Conservation (phyloP, 2,329 filamentous ascomycete species). For the Dothideomycetidae sp. region DNA sequence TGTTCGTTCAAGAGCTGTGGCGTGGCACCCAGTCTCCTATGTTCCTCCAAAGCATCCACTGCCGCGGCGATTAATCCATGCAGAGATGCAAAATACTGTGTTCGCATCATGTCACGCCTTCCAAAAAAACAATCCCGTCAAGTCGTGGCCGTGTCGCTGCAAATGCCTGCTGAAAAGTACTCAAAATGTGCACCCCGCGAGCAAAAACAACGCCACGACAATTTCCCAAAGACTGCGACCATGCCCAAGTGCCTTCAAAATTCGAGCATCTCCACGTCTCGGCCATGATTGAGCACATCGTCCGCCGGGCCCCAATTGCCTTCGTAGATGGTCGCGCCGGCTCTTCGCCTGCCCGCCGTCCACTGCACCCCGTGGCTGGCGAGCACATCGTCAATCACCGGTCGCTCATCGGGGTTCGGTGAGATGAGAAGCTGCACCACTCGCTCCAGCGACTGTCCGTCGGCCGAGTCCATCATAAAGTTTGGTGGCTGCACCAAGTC, state of each 20-base stretch:
- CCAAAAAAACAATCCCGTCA: no score
- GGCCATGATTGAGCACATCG: conserved; percentile 41
- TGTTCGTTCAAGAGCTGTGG: no score
- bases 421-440: conserved; percentile 82
- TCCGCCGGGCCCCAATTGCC: conserved; percentile 83
- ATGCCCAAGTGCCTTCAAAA: conserved; percentile 20
- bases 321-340: conserved; percentile 89
- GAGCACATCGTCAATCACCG: conserved; percentile 60
- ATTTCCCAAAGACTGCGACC: no score
- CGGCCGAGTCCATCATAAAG: conserved; percentile 72
- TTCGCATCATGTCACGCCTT: conserved; percentile 9
- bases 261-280: conserved; percentile 49
- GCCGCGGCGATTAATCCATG: no score
- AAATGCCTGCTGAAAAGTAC: conserved; percentile 8
- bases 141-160: conserved; percentile 4
- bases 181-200: no score
- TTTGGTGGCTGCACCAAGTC: conserved; percentile 57
- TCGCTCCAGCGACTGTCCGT: conserved; percentile 64
- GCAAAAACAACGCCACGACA: no score
- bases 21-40: no score
- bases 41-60: no score
- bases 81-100: conserved; percentile 1
- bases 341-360: conserved; percentile 61
- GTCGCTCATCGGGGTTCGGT: conserved; percentile 58
- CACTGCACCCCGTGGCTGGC: conserved; percentile 61